Base-by-base conservation (phyloP, 805 yeast species). In the Clavispora carvajalis region DNA sequence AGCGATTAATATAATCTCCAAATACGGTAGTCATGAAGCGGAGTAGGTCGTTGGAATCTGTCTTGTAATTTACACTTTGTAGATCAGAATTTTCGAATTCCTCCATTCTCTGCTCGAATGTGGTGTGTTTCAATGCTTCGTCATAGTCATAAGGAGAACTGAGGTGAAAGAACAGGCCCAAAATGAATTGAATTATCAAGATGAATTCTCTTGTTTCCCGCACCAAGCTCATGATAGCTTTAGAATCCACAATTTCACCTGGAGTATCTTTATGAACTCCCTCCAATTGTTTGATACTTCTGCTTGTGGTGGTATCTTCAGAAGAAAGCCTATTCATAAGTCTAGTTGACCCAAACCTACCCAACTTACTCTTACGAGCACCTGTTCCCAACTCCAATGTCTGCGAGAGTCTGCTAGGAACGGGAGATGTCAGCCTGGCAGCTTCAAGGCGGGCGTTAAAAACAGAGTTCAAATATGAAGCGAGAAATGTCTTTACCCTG, bases 1-100 rank as follows among this genome's bases (percentile, higher is more conserved):
- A 57, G 2, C 49, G 46, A 44, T 65, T 65, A 42, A 64, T 59
- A 42, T 57, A 69, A 30, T 52, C 55, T 2, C 79, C 60, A 52
- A 81, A 79, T 1, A 80, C 60, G 7, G 59, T 55, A 10, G 68
- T 66, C 58, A 82, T 68, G 23, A 70, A 60, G 16, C 67, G 59
- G 11, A 69, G 60, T 33, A 78, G 55, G 8, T 69, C 77, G 37
- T 65, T 69, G 3, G 83, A 74, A 42, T 69, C 69, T 11, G 53
- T 53, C 43, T 55, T 76, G 12, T 74, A 62, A 39, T 69, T 74
- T 48, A 71, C 43, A 22, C 47, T 54, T 35, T 63, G 45, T 57
- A 60, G 7, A 44, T 54, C 46, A 2, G 54, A 55, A 3, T 56
- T 54, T 15, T 62, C 62, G 38, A 73, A 50, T 6, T 60, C 38